Evolutionary conservation across 2,329 filamentous ascomycete species (phyloP), one percentile per base, ranked within the genome.

Genomic region (Colletotrichum musicola): DNA sequence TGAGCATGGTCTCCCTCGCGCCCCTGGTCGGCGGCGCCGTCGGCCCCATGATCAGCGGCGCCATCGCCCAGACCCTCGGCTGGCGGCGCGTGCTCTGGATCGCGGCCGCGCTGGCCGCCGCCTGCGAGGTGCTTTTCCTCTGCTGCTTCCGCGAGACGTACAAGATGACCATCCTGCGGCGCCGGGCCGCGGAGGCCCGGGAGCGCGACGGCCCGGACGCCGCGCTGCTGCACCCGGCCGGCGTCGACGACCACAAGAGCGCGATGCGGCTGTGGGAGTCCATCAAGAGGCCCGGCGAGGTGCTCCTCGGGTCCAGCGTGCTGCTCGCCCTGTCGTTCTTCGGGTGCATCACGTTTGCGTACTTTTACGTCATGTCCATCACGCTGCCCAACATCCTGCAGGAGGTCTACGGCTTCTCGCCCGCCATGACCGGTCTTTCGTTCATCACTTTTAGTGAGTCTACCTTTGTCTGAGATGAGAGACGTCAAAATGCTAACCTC

Each of bases 121-220:
- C 80, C 1, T 87, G 84, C 70, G 86, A 88, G 75, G 38, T 86
- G 0, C 56, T 83, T 4, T 86, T 89, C 69, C 74, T 90, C 7
- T 77, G 78, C 0, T 83, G 79, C 72, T 88, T 87, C 73, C 78
- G 82, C 6, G 89, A 92, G 78, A 91, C 89, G 13, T 91, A 91
- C 76, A 86, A 85, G 73, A 82, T 88, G 47, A 78, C 82, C 1
- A 88, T 91, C 53, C 76, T 90, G 49, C 76, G 81, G 50, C 79
- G 80, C 3, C 78, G 82, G 59, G 85, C 79, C 6, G 75, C 75
- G 20, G 74, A 73, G 50, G 67, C 79, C 64, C 74, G 30, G 30
- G 30, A 77, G 20, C 51, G 51, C 5, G 78, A 78, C 5, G 78
- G 78, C 56, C 77, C 76, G 2, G 77, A 77, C 1, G 55, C 55